These are phyloP conservation scores for Echria macrotheca DNA, from an alignment of 495 filamentous ascomycete species.

Conservation along the genomic window DNA sequence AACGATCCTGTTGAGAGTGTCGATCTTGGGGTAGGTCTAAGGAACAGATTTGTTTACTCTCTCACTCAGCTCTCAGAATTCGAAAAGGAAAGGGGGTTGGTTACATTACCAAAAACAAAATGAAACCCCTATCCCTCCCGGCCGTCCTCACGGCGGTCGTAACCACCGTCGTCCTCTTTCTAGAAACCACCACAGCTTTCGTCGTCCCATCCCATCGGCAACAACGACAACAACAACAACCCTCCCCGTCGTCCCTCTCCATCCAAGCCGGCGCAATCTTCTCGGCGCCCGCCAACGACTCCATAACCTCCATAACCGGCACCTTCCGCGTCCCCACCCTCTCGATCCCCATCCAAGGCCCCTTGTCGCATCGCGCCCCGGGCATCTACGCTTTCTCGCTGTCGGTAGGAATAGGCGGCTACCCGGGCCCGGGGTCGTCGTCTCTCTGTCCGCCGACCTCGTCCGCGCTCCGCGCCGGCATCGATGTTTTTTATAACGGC, in stretches of 20 bases:
- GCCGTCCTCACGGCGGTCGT: too few relatives aligned
- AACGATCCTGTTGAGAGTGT: too few relatives aligned
- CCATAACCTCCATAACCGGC: constrained; percentile 10
- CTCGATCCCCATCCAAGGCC: constrained; percentile 15
- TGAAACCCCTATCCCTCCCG: too few relatives aligned
- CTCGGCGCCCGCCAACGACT: not conserved
- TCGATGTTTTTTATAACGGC: constrained; percentile 25
- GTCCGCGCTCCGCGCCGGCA: constrained; percentile 19
- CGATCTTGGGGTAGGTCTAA: too few relatives aligned
- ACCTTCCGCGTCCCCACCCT: constrained; percentile 19
- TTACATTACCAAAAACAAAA: too few relatives aligned
- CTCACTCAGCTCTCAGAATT: too few relatives aligned
- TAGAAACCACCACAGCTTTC: not conserved
- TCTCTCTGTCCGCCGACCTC: not conserved
- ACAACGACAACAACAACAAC: too few relatives aligned
- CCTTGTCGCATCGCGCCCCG: constrained; percentile 12
- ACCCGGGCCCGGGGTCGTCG: not conserved
- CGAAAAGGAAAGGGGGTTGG: too few relatives aligned
- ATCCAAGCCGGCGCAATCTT: constrained; percentile 6
- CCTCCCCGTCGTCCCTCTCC: too few relatives aligned
- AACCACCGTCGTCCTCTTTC: not conserved
- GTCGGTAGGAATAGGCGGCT: constrained; percentile 23
- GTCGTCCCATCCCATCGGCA: not conserved
- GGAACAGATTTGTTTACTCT: too few relatives aligned
- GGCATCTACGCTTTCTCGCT: constrained; percentile 24